Base-by-base conservation (phyloP, 495 filamentous ascomycete species). In the Achaetomiella virescens region DNA sequence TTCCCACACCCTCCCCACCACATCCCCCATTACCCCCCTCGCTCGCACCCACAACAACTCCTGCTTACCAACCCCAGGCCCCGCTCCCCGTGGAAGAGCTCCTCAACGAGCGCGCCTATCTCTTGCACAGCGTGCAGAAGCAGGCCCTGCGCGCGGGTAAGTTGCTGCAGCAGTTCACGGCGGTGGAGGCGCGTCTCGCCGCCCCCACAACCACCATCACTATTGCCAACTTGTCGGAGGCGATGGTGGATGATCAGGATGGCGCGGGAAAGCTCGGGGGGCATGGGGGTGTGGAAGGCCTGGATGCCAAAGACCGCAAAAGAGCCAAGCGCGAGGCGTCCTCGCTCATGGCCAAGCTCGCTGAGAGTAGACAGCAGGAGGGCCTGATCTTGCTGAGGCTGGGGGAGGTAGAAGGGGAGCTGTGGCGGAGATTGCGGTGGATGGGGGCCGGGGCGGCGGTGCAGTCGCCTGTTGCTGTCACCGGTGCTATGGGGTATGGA, bases 381-480 rank as follows among this genome's bases (percentile, higher is more conserved):
- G 66, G 61, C 47, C 48, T 62, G 18, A 70, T 76, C 18, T 55
- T 76, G 37, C 42, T 61, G 6, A 56, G 75, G 18, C 61, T 79
- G 27, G 65, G 70, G n/a, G 74, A 79, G 55, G 59, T 80, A 20
- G 54, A 70, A 25, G 55, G 71, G 20, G 75, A 80, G 54, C 69
- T 75, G 11, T 67, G 69, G 57, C 70, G 65, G 29, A 57, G 67
- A 21, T 70, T 71, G 45, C 59, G 70, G 38, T 73, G 66, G 67
- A 50, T 51, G 44, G 64, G 60, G 40, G 64, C 69, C 10, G 4
- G 27, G 27, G 4, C 9, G 27, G 27, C 5, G 27, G 4, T 31
- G n/a, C n/a, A n/a, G n/a, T n/a, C n/a, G n/a, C 68, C 12, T 40
- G 12, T 12, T 18, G 37, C 37, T 31, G 27, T 31, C 9, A 9